Percentiles rank a stretch among this genome's conserved stretches.
Evolutionary conservation across 108 stramenopile genomes (phyloP).

Genomic region (Nannochloropsis granulata): DNA sequence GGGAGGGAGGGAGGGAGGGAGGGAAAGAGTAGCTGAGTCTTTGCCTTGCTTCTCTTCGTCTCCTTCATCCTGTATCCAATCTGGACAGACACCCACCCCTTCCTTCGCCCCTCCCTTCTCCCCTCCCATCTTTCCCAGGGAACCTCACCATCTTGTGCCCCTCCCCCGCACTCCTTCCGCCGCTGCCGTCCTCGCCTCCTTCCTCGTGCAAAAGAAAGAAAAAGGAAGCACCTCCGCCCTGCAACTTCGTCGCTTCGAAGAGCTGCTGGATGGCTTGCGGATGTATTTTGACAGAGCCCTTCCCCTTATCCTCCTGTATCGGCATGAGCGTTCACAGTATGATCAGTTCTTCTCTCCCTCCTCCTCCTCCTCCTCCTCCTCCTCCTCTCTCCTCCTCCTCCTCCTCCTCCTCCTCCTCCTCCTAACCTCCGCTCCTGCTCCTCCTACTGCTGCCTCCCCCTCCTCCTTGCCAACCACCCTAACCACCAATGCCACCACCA

Average conservation of each 20-base stretch:
- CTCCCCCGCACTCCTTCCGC: neutral
- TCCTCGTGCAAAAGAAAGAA: neutral
- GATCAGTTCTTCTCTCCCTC: neutral
- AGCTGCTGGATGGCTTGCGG: conserved; percentile 35
- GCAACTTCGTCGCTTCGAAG: conserved; percentile 42
- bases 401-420: no score
- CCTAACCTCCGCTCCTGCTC: no score
- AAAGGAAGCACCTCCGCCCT: neutral
- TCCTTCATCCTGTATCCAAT: no score
- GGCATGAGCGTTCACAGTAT: conserved; percentile 31
- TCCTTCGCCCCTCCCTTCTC: neutral
- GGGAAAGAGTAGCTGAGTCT: neutral
- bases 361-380: neutral
- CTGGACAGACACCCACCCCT: neutral
- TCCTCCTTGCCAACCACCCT: no score
- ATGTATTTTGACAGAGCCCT: conserved; percentile 38
- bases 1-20: neutral
- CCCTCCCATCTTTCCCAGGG: neutral
- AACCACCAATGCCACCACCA: neutral
- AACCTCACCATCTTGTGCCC: neutral
- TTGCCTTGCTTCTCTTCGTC: no score
- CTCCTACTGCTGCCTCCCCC: no score
- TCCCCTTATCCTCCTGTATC: conserved; percentile 31
- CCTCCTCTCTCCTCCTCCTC: no score
- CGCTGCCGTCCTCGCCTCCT: neutral